phyloP scores from a whole-genome alignment of 208 protist genomes.

The Wallacemonas sp. region DNA sequence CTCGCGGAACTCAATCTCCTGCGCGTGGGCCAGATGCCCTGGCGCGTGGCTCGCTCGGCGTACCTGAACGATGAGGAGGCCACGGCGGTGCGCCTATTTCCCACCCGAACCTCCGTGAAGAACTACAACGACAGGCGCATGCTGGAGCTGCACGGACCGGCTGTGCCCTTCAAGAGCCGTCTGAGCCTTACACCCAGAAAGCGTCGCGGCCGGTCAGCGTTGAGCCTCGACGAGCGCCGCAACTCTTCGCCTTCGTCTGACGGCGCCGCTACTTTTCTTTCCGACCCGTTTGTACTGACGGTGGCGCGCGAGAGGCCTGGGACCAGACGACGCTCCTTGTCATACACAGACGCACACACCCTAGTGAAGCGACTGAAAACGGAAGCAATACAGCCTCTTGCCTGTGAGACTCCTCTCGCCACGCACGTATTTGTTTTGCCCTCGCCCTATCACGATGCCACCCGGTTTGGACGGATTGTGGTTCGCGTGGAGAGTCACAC shows the following conservation, averaged over 20 bases:
- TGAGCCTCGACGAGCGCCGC: too few relatives aligned
- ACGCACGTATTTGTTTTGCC: neutral
- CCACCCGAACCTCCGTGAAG: conserved; percentile 52
- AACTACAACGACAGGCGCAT: conserved; percentile 74
- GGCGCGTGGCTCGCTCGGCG: conserved; percentile 59
- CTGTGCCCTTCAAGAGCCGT: neutral
- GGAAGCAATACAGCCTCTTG: neutral
- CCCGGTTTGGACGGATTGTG: conserved; percentile 1
- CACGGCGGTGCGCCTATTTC: conserved; percentile 73
- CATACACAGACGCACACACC: conserved; percentile 1
- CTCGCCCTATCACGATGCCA: neutral
- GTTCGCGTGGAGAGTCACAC: conserved; percentile 8
- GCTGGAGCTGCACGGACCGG: conserved; percentile 56
- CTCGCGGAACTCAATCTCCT: conserved; percentile 61
- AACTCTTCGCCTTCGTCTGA: too few relatives aligned
- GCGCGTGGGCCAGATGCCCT: conserved; percentile 57
- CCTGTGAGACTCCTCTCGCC: neutral
- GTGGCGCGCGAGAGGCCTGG: neutral
- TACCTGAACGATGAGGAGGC: conserved; percentile 48
- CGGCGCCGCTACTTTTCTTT: neutral
- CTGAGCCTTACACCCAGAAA: neutral
- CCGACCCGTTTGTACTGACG: neutral
- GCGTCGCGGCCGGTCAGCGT: neutral
- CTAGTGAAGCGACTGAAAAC: neutral
- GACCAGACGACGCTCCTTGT: neutral